These are phyloP conservation scores for Quercus phellos DNA, from an alignment of 331 rosid species.

Conservation along the genomic window DNA sequence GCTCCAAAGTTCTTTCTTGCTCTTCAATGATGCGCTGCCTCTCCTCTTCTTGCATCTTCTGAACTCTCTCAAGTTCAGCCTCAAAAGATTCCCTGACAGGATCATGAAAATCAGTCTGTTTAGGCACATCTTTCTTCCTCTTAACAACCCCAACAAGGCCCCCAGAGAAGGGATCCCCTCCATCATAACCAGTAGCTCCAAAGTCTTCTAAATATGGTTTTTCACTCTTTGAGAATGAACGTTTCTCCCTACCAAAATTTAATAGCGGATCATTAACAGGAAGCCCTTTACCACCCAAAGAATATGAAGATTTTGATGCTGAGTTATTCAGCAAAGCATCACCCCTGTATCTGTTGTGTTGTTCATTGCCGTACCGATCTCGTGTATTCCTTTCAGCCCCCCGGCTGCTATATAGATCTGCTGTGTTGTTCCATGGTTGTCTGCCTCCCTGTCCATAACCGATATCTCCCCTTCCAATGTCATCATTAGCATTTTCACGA, in stretches of 20 bases:
- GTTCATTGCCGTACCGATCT: constrained; percentile 50
- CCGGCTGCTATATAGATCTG: constrained; percentile 45
- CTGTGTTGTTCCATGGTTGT: constrained; percentile 54
- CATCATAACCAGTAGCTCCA: constrained; percentile 68
- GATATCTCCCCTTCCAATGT: constrained; percentile 51
- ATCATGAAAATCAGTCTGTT: constrained; percentile 82
- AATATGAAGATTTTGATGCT: constrained; percentile 46
- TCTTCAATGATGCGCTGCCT: constrained; percentile 72
- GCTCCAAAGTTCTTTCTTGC: constrained; percentile 76
- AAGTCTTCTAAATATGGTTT: constrained; percentile 62
- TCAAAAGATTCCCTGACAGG: constrained; percentile 94
- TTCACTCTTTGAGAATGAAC: constrained; percentile 49
- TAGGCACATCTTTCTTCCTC: constrained; percentile 76
- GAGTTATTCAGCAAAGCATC: constrained; percentile 46
- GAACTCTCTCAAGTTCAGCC: constrained; percentile 99
- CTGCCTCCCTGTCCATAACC: constrained; percentile 66
- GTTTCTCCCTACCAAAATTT: constrained; percentile 85
- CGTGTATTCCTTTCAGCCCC: constrained; percentile 40
- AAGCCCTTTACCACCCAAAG: constrained; percentile 56
- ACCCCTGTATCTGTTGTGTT: constrained; percentile 45
- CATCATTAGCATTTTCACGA: constrained; percentile 46
- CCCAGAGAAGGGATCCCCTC: constrained; percentile 57
- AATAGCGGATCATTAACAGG: constrained; percentile 68
- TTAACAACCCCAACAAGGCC: constrained; percentile 74
- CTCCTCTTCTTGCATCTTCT: constrained; percentile 93